phyloP scores from a whole-genome alignment of 176 grass and related monocot genomes.

The Triticum turgidum region DNA sequence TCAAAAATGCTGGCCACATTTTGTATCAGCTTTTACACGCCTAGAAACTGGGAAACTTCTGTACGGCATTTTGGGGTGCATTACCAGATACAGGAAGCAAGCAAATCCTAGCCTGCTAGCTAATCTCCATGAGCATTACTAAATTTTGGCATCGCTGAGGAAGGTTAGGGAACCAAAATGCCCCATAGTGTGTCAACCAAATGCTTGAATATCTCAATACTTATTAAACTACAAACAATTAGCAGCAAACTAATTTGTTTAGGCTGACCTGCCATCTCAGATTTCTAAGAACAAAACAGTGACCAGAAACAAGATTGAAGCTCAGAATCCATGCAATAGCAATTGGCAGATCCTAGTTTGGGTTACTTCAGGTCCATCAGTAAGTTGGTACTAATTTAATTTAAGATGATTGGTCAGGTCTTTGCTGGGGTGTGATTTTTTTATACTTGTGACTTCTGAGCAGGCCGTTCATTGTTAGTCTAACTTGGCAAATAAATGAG shows the following conservation, averaged over 20 bases:
- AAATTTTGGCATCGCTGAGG: neutral
- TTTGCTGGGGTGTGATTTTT: neutral
- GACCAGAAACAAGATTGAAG: neutral
- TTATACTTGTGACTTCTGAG: neutral
- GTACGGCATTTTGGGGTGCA: neutral
- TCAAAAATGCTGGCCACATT: neutral
- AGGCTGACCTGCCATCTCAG: neutral
- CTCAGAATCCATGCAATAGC: neutral
- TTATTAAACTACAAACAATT: neutral
- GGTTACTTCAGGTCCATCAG: neutral
- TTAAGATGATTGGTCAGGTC: neutral
- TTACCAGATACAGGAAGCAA: neutral
- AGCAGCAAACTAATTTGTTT: neutral
- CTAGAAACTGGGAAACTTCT: neutral
- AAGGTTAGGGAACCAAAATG: neutral
- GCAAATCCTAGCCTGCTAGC: neutral
- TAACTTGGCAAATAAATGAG: neutral
- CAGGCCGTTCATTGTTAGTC: neutral
- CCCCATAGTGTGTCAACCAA: neutral
- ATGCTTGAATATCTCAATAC: neutral
- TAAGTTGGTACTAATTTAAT: neutral
- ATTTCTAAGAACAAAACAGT: neutral
- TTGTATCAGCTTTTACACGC: neutral
- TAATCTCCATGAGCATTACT: neutral
- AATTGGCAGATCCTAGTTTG: neutral